A percentile compares a stretch with the other conserved stretches of the same genome.
Conservation (phyloP, 2,329 filamentous ascomycete species). For the Pestalotiopsis sp. region DNA sequence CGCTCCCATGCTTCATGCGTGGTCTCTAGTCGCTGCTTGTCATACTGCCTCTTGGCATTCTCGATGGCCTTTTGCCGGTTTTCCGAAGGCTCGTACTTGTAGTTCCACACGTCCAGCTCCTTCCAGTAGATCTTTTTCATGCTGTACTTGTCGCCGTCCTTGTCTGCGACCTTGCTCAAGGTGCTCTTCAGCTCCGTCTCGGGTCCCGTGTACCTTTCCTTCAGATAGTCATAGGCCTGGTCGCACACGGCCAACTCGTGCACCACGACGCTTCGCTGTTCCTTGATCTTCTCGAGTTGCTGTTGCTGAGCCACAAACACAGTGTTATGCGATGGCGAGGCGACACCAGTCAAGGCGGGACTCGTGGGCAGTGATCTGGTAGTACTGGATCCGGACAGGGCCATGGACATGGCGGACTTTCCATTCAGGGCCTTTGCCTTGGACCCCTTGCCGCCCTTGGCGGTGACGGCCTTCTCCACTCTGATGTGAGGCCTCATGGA, state of each 20-base stretch:
- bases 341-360: constrained; percentile 55
- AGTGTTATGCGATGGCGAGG: constrained; percentile 60
- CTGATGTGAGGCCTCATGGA: constrained; percentile 14
- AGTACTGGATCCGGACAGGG: constrained; percentile 39
- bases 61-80: constrained; percentile 63
- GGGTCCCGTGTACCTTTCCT: constrained; percentile 51
- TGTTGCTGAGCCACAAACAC: constrained; percentile 53
- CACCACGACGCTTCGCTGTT: constrained; percentile 54
- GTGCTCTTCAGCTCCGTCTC: constrained; percentile 56
- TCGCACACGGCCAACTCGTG: constrained; percentile 62
- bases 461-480: constrained; percentile 23
- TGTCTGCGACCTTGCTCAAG: constrained; percentile 59
- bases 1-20: constrained; percentile 63
- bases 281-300: constrained; percentile 54
- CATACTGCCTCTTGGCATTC: constrained; percentile 61
- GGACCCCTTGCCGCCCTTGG: constrained; percentile 30
- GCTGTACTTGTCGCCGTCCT: constrained; percentile 52
- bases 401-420: constrained; percentile 43
- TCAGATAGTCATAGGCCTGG: constrained; percentile 49
- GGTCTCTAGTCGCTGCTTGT: constrained; percentile 57
- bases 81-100: constrained; percentile 54
- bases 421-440: constrained; percentile 25
- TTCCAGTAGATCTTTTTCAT: constrained; percentile 62
- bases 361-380: constrained; percentile 53
- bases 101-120: constrained; percentile 66